phyloP scores from a whole-genome alignment of 2,329 filamentous ascomycete species.

The Verruconis gallopava region DNA sequence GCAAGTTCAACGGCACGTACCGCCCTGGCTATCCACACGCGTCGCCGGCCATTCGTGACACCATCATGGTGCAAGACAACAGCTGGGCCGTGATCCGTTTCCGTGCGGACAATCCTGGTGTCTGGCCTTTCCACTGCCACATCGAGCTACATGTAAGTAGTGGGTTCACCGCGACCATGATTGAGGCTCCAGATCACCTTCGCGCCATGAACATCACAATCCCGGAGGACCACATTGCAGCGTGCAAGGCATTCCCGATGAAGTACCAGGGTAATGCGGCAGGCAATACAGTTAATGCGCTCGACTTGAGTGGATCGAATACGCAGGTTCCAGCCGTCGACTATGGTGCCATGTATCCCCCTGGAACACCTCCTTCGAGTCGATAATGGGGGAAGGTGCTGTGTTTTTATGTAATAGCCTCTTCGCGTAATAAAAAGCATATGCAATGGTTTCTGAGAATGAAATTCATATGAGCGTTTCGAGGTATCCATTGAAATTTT shows the following conservation, averaged over 20 bases:
- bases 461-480: no score
- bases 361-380: background rate
- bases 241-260: constrained; percentile 41
- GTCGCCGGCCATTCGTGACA: constrained; percentile 39
- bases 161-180: constrained; percentile 38
- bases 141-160: constrained; percentile 34
- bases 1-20: constrained; percentile 19
- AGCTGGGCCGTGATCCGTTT: constrained; percentile 46
- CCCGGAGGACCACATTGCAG: constrained; percentile 48
- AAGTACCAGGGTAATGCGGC: constrained; percentile 58
- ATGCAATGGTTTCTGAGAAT: no score
- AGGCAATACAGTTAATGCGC: constrained; percentile 47
- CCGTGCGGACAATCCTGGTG: constrained; percentile 39
- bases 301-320: constrained; percentile 5
- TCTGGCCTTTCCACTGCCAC: constrained; percentile 16
- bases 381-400: no score
- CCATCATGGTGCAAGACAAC: constrained; percentile 39
- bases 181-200: constrained; percentile 42
- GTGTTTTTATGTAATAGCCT: no score
- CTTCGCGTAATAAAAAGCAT: no score
- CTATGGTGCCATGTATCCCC: constrained; percentile 6
- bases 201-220: constrained; percentile 38
- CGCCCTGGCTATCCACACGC: constrained; percentile 15
- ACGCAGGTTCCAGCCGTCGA: constrained; percentile 1
- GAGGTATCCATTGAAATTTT: no score